Base-by-base conservation (phyloP, 352 stramenopile genomes). In the Phytophthora chlamydospora region DNA sequence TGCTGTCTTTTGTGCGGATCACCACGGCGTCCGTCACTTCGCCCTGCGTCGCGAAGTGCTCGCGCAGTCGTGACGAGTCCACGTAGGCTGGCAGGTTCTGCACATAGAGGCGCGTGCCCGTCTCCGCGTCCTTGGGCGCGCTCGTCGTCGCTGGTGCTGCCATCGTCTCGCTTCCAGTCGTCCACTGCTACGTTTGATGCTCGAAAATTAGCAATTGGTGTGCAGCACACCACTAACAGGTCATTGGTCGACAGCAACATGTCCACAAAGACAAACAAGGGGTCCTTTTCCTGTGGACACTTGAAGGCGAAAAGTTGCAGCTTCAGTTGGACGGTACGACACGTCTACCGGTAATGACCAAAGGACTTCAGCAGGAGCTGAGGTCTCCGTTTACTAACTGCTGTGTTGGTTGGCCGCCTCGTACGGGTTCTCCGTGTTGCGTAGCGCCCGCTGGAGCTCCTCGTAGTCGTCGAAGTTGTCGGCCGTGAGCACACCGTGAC, bases 1-100 rank as follows among this genome's bases (percentile, higher is more conserved):
- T 78, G 43, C 87, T 88, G 58, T 96, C 87, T 61, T 96, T 96
- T n/a, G 87, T 97, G 62, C 83, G 81, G 47, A 97, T 83, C 38
- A 97, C 86, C 33, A 83, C 89, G 24, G 89, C 88, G 71, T 97
- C 91, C 34, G 91, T 97, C 55, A 97, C 89, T 43, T 95, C 83
- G 12, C 88, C 85, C 53, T 92, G 69, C 17, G 69, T 40, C n/a
- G 62, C 71, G 51, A 96, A 96, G 48, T 93, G 85, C 46, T 90
- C 82, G 31, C 83, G 75, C 45, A 95, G 59, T 13, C 83, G 78
- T 33, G 78, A 73, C 27, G 83, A 88, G 57, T 95, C 85, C 35
- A 91, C 82, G 29, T 95, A 95, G 41, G 69, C 59, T 13, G 85
- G 85, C 5, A 95, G 69, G 59, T 95, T 95, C 68, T 93, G 85